Percentiles rank a stretch among this genome's conserved stretches.
phyloP scores from a whole-genome alignment of 768 basidiomycete species.

The Boletus patriciae region DNA sequence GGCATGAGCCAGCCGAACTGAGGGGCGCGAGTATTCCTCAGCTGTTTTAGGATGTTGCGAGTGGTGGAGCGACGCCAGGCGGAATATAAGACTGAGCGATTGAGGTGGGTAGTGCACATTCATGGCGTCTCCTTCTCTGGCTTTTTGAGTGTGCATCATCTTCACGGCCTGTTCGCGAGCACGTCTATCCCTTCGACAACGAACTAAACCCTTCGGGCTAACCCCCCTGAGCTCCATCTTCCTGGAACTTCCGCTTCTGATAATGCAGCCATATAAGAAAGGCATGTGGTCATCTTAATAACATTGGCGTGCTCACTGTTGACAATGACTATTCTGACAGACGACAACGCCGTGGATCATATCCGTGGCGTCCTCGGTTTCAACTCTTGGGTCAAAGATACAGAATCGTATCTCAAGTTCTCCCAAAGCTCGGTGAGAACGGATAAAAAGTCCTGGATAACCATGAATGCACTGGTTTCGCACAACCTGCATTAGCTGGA shows the following conservation, averaged over 20 bases:
- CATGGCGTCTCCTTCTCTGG: background rate
- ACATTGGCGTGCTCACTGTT: background rate
- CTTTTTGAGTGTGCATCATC: conserved; percentile 7
- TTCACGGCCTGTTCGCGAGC: conserved; percentile 1
- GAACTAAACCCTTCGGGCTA: background rate
- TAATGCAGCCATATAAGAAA: conserved; percentile 57
- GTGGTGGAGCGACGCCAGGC: background rate
- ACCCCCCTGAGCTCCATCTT: background rate
- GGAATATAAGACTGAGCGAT: conserved; percentile 21
- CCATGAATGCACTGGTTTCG: conserved; percentile 62
- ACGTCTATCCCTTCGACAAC: conserved; percentile 13
- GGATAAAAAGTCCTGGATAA: conserved; percentile 34
- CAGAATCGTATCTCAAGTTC: conserved; percentile 28
- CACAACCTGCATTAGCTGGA: conserved; percentile 59
- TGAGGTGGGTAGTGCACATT: conserved; percentile 5
- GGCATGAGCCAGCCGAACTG: background rate
- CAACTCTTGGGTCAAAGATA: conserved; percentile 29
- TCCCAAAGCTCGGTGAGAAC: background rate
- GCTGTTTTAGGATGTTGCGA: background rate
- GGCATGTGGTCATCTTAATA: conserved; percentile 33
- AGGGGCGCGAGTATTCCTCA: background rate
- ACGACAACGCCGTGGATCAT: conserved; percentile 29
- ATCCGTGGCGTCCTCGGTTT: conserved; percentile 25
- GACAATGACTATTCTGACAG: conserved; percentile 11
- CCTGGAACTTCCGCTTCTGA: conserved; percentile 1